phyloP scores from a whole-genome alignment of 2,329 filamentous ascomycete genomes.

The Biscogniauxia mediterranea region DNA sequence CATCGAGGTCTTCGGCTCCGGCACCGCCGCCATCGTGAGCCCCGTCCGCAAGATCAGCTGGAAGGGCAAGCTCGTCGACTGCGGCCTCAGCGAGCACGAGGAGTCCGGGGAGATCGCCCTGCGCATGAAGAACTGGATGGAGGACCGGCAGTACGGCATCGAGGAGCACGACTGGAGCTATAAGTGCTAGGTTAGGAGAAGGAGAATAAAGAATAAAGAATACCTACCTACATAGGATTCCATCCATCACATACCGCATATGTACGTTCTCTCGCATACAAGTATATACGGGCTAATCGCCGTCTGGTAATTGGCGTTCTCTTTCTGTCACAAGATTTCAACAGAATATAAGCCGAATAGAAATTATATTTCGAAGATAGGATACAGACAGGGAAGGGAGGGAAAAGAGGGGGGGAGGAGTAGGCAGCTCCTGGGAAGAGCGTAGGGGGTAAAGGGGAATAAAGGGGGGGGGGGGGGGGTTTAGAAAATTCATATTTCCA shows the following conservation, averaged over 20 bases:
- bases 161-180: conserved; percentile 91
- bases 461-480: too few relatives aligned
- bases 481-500: too few relatives aligned
- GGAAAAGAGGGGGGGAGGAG: too few relatives aligned
- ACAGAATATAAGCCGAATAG: neutral
- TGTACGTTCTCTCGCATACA: too few relatives aligned
- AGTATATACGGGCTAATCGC: too few relatives aligned
- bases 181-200: conserved; percentile 32
- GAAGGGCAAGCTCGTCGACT: conserved; percentile 77
- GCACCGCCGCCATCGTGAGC: conserved; percentile 91
- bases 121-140: conserved; percentile 95
- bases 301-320: too few relatives aligned
- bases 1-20: conserved; percentile 89
- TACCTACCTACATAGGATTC: too few relatives aligned
- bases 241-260: too few relatives aligned
- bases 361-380: neutral
- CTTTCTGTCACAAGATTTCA: too few relatives aligned
- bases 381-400: neutral
- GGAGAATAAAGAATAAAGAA: neutral
- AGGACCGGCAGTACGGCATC: conserved; percentile 91
- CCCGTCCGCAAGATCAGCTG: conserved; percentile 88
- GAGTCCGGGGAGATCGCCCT: conserved; percentile 85
- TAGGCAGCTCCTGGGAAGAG: too few relatives aligned
- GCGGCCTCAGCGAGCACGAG: conserved; percentile 74
- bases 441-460: too few relatives aligned